Percentiles rank a stretch among this genome's conserved stretches.
Conservation (phyloP, 805 yeast genomes). For the Deakozyma indianensis region DNA sequence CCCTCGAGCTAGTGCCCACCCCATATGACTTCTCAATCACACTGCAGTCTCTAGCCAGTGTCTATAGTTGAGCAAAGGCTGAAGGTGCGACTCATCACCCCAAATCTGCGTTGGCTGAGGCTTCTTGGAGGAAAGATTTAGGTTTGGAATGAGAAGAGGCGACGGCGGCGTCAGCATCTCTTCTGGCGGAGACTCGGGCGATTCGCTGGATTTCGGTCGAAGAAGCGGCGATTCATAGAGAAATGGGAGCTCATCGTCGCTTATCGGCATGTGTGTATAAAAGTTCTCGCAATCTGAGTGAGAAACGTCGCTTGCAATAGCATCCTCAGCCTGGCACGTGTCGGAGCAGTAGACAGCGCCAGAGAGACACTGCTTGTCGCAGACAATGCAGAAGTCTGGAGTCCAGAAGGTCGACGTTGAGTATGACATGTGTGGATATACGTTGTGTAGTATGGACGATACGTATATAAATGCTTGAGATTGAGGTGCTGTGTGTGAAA, state of each 20-base stretch:
- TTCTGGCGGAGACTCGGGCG: neutral
- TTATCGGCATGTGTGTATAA: neutral
- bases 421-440: neutral
- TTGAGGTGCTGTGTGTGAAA: too few relatives aligned
- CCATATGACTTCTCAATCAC: too few relatives aligned
- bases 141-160: neutral
- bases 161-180: neutral
- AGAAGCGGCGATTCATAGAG: neutral
- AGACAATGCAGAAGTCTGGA: conserved; percentile 43
- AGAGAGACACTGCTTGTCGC: conserved; percentile 35
- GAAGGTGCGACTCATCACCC: neutral
- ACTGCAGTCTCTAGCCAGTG: neutral
- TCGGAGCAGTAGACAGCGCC: conserved; percentile 35
- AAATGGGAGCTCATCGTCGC: neutral
- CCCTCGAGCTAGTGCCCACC: too few relatives aligned
- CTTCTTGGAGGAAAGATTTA: neutral
- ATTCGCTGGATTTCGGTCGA: neutral
- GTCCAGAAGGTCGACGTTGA: conserved; percentile 16
- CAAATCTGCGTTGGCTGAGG: neutral
- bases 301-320: neutral
- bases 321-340: conserved; percentile 21
- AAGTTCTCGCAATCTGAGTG: neutral
- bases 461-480: too few relatives aligned
- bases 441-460: too few relatives aligned
- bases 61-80: neutral